Evolutionary conservation across 345 rosid species (phyloP).

Genomic region (Syzygium grande): DNA sequence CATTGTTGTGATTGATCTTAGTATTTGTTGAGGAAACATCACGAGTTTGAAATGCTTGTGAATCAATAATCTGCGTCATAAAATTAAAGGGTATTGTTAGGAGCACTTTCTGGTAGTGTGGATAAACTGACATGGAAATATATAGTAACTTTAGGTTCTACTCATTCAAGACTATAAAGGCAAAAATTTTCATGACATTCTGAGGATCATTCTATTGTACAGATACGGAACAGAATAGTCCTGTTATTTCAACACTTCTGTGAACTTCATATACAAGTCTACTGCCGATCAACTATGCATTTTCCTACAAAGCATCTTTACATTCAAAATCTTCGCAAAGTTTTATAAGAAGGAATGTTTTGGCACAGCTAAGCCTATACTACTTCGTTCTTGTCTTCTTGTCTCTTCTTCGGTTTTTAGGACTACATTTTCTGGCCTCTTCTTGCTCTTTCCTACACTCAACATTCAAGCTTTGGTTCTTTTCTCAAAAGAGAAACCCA

Average conservation of each 20-base stretch:
- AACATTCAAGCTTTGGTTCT: neutral
- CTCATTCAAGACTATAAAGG: neutral
- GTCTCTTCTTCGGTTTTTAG: neutral
- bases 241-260: neutral
- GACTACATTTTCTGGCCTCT: neutral
- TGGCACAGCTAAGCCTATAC: neutral
- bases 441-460: neutral
- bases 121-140: neutral
- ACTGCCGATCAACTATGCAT: neutral
- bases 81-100: neutral
- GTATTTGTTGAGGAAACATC: neutral
- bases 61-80: neutral
- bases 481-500: neutral
- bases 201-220: neutral
- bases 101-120: neutral
- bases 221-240: neutral
- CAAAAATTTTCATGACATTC: neutral
- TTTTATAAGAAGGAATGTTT: neutral
- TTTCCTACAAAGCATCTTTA: neutral
- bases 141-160: neutral
- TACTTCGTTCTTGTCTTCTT: neutral
- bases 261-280: neutral
- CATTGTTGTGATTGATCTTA: neutral
- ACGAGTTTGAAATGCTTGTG: neutral
- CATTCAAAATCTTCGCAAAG: neutral